phyloP scores from a whole-genome alignment of 2,329 filamentous ascomycete genomes.

The Pseudogymnoascus sp. region DNA sequence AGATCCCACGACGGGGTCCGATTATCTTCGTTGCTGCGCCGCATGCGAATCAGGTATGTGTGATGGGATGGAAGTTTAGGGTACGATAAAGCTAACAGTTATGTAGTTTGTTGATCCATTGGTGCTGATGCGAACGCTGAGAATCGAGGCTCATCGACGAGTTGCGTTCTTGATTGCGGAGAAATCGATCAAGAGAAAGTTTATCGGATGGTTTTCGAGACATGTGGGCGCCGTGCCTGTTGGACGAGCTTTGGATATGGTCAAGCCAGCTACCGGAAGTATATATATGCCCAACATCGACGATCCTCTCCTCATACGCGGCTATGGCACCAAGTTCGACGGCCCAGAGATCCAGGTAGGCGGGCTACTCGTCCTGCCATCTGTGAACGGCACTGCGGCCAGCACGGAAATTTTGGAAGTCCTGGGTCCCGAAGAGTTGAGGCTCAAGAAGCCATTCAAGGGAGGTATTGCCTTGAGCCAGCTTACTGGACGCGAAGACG shows the following conservation, averaged over 20 bases:
- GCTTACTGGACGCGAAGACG: conserved; percentile 70
- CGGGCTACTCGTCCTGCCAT: conserved; percentile 80
- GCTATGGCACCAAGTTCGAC: conserved; percentile 76
- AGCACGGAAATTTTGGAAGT: conserved; percentile 81
- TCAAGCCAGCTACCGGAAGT: conserved; percentile 67
- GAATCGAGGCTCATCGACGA: conserved; percentile 76
- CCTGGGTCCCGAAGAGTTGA: conserved; percentile 67
- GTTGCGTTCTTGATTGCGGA: conserved; percentile 90
- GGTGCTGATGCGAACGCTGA: conserved; percentile 83
- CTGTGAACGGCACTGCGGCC: conserved; percentile 66
- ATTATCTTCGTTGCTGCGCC: conserved; percentile 94
- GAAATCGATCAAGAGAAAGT: conserved; percentile 83
- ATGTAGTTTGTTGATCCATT: conserved; percentile 86
- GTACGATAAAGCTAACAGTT: background rate
- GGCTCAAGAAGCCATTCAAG: conserved; percentile 81
- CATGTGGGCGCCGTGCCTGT: conserved; percentile 89
- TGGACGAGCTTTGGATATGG: conserved; percentile 79
- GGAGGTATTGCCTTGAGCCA: conserved; percentile 66
- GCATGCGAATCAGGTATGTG: conserved; percentile 81
- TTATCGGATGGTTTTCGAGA: conserved; percentile 80
- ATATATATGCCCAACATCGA: conserved; percentile 84
- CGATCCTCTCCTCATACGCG: conserved; percentile 72
- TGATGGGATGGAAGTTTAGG: background rate
- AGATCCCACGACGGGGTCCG: conserved; percentile 78
- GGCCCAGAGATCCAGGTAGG: conserved; percentile 61